These are phyloP conservation scores for Endocalyx cinctus DNA, from an alignment of 2,329 filamentous ascomycete species.

Conservation along the genomic window DNA sequence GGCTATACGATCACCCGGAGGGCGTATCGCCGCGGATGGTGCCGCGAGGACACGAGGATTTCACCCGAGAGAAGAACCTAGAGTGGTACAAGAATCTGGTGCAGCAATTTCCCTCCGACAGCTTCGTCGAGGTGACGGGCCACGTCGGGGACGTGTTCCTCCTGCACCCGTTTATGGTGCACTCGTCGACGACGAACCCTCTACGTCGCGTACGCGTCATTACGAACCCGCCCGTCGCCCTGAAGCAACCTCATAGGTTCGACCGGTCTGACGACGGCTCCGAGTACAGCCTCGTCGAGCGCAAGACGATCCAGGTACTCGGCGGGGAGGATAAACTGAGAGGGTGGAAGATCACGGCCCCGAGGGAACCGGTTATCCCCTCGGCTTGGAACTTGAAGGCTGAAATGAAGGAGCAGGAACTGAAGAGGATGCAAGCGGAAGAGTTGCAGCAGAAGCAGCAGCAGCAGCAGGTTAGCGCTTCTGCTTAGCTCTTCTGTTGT, in stretches of 20 bases:
- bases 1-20: conserved; percentile 57
- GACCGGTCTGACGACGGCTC: conserved; percentile 39
- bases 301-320: conserved; percentile 46
- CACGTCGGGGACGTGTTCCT: conserved; percentile 53
- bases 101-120: conserved; percentile 26
- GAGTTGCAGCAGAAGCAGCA: neutral
- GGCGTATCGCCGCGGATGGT: conserved; percentile 64
- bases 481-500: no score
- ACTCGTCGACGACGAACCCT: conserved; percentile 47
- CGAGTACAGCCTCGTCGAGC: conserved; percentile 52
- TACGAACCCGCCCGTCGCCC: conserved; percentile 51
- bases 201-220: conserved; percentile 45
- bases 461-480: conserved; percentile 1
- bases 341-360: conserved; percentile 47
- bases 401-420: conserved; percentile 46
- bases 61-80: conserved; percentile 36
- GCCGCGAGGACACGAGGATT: conserved; percentile 46
- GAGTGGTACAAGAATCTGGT: conserved; percentile 40
- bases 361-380: conserved; percentile 47
- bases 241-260: conserved; percentile 49
- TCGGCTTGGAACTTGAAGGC: conserved; percentile 43
- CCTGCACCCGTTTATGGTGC: conserved; percentile 57
- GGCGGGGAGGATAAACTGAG: conserved; percentile 40
- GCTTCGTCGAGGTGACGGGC: conserved; percentile 51
- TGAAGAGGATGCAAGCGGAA: conserved; percentile 37